These are phyloP conservation scores for Aspergillus calidoustus DNA, from an alignment of 2,329 filamentous ascomycete genomes.

Conservation along the genomic window DNA sequence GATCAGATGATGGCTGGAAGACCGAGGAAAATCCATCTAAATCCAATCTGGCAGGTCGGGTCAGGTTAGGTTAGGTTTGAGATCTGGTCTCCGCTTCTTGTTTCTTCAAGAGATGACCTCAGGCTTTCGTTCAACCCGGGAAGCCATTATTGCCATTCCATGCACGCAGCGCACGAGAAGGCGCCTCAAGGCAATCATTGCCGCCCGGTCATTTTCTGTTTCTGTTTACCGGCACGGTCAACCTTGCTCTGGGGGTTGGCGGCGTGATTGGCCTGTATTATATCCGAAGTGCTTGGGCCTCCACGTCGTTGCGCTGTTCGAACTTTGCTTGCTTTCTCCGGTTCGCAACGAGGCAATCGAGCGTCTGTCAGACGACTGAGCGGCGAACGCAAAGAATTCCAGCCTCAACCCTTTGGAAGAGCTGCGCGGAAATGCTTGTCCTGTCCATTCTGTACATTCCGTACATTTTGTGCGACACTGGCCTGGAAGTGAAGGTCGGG, in stretches of 20 bases:
- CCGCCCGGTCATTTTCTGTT: conserved; percentile 6
- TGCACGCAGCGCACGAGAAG: neutral
- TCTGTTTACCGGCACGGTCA: conserved; percentile 11
- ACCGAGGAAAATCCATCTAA: no score
- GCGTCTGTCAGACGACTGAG: conserved; percentile 6
- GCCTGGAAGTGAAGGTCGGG: conserved; percentile 9
- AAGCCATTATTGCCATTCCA: no score
- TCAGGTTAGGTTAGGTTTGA: neutral
- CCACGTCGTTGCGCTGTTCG: conserved; percentile 8
- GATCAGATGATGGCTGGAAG: conserved; percentile 16
- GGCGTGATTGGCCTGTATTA: conserved; percentile 19
- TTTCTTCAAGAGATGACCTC: no score
- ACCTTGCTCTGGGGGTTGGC: conserved; percentile 1
- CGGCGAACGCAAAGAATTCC: neutral
- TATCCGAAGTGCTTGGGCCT: conserved; percentile 29
- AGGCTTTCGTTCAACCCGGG: no score
- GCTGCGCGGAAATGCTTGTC: no score
- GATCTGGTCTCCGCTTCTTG: neutral
- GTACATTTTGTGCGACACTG: conserved; percentile 18
- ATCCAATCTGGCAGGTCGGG: neutral
- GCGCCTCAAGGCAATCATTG: neutral
- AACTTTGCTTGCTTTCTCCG: neutral
- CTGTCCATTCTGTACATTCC: neutral
- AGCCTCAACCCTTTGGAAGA: neutral
- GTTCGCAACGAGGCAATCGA: conserved; percentile 14